Evolutionary conservation across 352 stramenopile genomes (phyloP), one percentile per base, ranked within the genome.

Genomic region (Peronospora farinosa): DNA sequence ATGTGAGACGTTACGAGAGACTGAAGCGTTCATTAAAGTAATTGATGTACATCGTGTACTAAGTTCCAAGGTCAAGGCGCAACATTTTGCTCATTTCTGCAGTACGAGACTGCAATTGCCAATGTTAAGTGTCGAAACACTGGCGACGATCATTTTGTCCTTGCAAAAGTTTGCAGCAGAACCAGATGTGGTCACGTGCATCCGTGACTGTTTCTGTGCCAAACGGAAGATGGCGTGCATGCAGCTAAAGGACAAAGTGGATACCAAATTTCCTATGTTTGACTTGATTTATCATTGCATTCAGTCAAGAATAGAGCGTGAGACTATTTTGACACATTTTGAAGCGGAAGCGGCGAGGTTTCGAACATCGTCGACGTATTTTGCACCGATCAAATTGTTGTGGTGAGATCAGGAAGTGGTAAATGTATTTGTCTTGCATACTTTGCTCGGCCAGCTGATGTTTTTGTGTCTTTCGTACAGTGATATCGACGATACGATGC

Each of bases 401-500:
- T 90, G 78, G 78, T 89, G 32, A 31, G 71, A 11, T 11, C 5
- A 28, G 17, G 4, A 17, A 23, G 12, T 17, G 5, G 5, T 31
- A 33, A 19, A 19, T 31, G 7, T 10, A 1, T 15, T 52, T 12
- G 12, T 39, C 7, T 3, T 21, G 12, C 37, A 30, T n/a, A 6
- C 10, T 37, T 27, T 43, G 11, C 33, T 9, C 13, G 11, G 9
- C 28, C 52, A 41, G 51, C 12, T 51, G 19, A 15, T 27, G 11
- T 8, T 37, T 15, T 23, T 32, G 38, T 16, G 51, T 21, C 13
- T 11, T 40, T 38, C 40, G 1, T 46, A 12, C 46, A 90, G 79
- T 54, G 80, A 91, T 46, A 91, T 91, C 48, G 80, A 91, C 47
- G 80, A 91, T 56, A 91, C 80, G 30, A 67, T 91, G 63, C 62